Conservation (phyloP, 139 green algal species). For the Chlorella sp. region DNA sequence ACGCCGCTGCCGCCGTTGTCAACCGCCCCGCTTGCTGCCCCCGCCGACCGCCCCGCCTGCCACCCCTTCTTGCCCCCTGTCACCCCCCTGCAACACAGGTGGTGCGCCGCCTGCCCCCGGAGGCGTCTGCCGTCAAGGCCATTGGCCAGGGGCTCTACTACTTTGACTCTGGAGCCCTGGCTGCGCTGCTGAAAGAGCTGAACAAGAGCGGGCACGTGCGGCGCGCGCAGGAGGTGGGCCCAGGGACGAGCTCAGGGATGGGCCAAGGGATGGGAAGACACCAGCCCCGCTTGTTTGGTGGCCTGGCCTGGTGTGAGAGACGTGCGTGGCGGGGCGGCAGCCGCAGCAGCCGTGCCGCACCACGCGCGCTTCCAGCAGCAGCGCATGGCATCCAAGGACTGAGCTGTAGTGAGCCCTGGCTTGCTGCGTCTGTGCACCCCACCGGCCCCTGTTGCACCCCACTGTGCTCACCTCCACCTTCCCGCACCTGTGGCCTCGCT, state of each 20-base stretch:
- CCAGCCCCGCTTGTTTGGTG: no score
- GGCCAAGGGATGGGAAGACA: no score
- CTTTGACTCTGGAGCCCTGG: slow-evolving; percentile 77
- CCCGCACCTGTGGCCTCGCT: no score
- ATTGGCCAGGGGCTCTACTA: slow-evolving; percentile 70
- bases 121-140: slow-evolving; percentile 56
- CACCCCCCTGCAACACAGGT: slow-evolving; percentile 13
- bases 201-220: slow-evolving; percentile 53
- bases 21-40: not conserved
- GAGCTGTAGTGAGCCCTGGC: no score
- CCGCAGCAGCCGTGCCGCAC: no score
- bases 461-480: not conserved
- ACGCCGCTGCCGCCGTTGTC: not conserved
- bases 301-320: no score
- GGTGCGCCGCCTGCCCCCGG: slow-evolving; percentile 61
- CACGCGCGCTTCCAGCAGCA: no score
- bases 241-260: not conserved
- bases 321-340: no score
- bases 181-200: slow-evolving; percentile 90
- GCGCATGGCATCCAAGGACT: no score
- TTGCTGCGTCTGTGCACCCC: not conserved
- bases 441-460: no score
- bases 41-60: no score
- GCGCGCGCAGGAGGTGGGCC: slow-evolving; percentile 39
- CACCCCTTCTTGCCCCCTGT: not conserved